Conservation (phyloP, 768 basidiomycete species). For the Daedalea quercina region DNA sequence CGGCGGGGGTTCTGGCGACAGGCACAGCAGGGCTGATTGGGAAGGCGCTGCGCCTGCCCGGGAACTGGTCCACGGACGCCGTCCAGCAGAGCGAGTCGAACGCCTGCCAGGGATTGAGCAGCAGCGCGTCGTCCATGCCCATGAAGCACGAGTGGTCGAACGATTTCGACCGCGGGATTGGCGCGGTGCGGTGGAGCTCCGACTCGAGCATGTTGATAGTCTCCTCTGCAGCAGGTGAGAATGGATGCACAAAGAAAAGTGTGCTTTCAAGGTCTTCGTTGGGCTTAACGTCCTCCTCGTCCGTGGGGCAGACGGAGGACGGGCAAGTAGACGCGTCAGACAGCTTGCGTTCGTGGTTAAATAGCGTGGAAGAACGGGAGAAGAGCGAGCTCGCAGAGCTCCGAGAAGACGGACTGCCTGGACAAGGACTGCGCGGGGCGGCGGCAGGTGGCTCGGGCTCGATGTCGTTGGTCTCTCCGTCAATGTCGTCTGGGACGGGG, state of each 20-base stretch:
- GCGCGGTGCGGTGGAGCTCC: slow-evolving; percentile 1
- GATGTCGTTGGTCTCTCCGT: slow-evolving; percentile 10
- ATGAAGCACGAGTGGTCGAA: slow-evolving; percentile 3
- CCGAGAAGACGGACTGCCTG: neutral
- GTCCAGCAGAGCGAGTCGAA: slow-evolving; percentile 2
- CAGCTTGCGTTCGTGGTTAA: slow-evolving; percentile 10
- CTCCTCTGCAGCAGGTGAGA: neutral
- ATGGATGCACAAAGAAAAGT: too few species aligned
- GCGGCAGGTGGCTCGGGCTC: slow-evolving; percentile 1
- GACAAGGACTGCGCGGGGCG: slow-evolving; percentile 1
- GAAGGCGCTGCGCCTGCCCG: neutral
- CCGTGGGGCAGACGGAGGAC: too few species aligned
- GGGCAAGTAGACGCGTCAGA: slow-evolving; percentile 7
- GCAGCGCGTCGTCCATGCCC: slow-evolving; percentile 4
- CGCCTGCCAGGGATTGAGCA: slow-evolving; percentile 5
- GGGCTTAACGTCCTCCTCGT: neutral
- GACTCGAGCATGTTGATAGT: neutral
- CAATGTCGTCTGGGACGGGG: slow-evolving; percentile 19
- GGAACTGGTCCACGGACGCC: neutral
- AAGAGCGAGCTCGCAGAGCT: slow-evolving; percentile 1
- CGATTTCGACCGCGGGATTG: neutral
- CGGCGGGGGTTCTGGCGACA: neutral
- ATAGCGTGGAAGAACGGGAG: slow-evolving; percentile 1
- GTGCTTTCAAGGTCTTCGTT: neutral
- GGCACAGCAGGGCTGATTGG: neutral